phyloP scores from a whole-genome alignment of 805 yeast genomes.

The Starmerella kuoi region DNA sequence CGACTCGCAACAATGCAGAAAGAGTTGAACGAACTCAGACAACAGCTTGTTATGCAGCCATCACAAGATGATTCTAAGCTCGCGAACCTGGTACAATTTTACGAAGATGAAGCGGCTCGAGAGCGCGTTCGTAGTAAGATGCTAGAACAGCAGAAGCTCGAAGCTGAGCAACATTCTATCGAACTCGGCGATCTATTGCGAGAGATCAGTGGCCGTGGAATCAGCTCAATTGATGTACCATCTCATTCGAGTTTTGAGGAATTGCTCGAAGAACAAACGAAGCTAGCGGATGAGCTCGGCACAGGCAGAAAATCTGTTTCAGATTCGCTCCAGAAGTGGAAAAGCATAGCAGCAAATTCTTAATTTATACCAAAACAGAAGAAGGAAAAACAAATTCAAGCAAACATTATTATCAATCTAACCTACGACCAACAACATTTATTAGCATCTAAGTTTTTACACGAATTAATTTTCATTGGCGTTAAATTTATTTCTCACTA shows the following conservation, averaged over 20 bases:
- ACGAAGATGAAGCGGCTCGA: constrained; percentile 26
- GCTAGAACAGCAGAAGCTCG: constrained; percentile 20
- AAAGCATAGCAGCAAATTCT: not conserved
- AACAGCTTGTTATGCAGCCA: constrained; percentile 26
- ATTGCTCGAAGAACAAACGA: constrained; percentile 10
- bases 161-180: constrained; percentile 17
- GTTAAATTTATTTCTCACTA: too few species aligned
- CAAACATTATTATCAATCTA: too few species aligned
- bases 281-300: constrained; percentile 5
- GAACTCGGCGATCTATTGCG: constrained; percentile 22
- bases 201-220: constrained; percentile 21
- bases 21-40: constrained; percentile 28
- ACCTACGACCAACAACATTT: too few species aligned
- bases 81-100: constrained; percentile 24
- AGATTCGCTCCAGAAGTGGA: constrained; percentile 1
- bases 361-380: too few species aligned
- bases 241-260: constrained; percentile 7
- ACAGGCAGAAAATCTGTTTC: not conserved
- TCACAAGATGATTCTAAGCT: constrained; percentile 19
- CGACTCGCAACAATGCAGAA: constrained; percentile 32
- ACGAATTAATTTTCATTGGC: too few species aligned
- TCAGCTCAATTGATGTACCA: constrained; percentile 17
- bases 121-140: constrained; percentile 22
- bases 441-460: too few species aligned
- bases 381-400: too few species aligned